Evolutionary conservation across 2,329 filamentous ascomycete genomes (phyloP).

Genomic region (Fusarium begoniae): DNA sequence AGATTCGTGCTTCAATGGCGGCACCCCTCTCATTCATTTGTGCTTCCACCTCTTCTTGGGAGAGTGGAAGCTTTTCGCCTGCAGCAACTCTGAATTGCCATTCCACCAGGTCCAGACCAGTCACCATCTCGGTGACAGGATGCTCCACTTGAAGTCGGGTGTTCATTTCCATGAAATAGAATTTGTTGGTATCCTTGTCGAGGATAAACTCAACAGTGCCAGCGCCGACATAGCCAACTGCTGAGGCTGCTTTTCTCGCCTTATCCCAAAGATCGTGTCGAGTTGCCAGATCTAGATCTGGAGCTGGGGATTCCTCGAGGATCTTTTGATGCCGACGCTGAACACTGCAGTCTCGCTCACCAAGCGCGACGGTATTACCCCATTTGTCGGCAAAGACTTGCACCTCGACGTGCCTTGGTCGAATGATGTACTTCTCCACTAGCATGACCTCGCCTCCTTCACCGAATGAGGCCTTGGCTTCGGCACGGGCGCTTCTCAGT

Average conservation of each 20-base stretch:
- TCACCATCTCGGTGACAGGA: constrained; percentile 82
- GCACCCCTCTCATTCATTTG: constrained; percentile 80
- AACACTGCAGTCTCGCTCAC: constrained; percentile 88
- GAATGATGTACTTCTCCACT: constrained; percentile 83
- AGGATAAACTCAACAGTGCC: constrained; percentile 93
- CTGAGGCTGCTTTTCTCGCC: constrained; percentile 72
- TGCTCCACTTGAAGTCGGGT: constrained; percentile 96
- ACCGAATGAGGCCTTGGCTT: constrained; percentile 82
- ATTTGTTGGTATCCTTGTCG: constrained; percentile 81
- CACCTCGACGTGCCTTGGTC: constrained; percentile 86
- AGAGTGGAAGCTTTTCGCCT: constrained; percentile 65
- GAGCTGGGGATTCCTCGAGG: constrained; percentile 87
- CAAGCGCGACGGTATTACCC: constrained; percentile 82
- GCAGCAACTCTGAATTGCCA: constrained; percentile 89
- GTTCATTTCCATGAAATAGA: constrained; percentile 86
- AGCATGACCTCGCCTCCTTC: constrained; percentile 82
- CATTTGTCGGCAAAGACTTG: constrained; percentile 87
- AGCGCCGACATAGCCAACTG: constrained; percentile 87
- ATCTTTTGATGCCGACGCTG: constrained; percentile 92
- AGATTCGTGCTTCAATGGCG: constrained; percentile 95
- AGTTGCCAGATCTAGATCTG: constrained; percentile 67
- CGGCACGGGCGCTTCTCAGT: constrained; percentile 75
- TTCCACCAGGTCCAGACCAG: constrained; percentile 80
- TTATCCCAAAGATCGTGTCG: constrained; percentile 72
- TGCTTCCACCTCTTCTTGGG: constrained; percentile 72